A percentile compares a stretch with the other conserved stretches of the same genome.
Evolutionary conservation across 306 rosid genomes (phyloP).

Genomic region (Vachellia collinsii): DNA sequence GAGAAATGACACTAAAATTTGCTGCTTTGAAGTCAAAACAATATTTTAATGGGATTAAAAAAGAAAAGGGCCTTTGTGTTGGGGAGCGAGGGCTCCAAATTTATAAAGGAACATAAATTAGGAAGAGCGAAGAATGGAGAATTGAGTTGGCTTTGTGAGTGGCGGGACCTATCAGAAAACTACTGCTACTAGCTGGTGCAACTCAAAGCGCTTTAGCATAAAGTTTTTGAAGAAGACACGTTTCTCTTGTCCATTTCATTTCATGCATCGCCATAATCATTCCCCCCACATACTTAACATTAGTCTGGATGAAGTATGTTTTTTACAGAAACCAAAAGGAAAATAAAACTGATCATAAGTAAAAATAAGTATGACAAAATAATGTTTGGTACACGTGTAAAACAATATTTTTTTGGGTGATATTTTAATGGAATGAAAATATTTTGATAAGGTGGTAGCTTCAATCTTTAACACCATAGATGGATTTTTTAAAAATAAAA

Average conservation of each 20-base stretch:
- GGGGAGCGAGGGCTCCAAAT: conserved; percentile 12
- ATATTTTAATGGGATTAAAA: conserved; percentile 12
- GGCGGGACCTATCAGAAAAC: conserved; percentile 40
- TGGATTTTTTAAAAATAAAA: too few relatives aligned
- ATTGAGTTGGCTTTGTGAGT: neutral
- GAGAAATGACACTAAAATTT: neutral
- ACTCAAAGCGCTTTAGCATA: neutral
- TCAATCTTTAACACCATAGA: too few relatives aligned
- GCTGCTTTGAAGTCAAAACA: neutral
- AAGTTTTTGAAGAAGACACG: neutral
- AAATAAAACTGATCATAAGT: too few relatives aligned
- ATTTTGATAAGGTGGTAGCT: too few relatives aligned
- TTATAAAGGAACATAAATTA: conserved; percentile 32
- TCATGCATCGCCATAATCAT: neutral
- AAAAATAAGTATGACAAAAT: too few relatives aligned
- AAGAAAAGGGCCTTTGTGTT: neutral
- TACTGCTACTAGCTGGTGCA: neutral
- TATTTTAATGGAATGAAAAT: too few relatives aligned
- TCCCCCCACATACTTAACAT: neutral
- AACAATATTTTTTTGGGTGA: too few relatives aligned
- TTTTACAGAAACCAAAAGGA: too few relatives aligned
- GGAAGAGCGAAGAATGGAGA: neutral
- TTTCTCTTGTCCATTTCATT: neutral
- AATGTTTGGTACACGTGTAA: too few relatives aligned
- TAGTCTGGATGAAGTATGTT: neutral